Base-by-base conservation (phyloP, 495 filamentous ascomycete species). In the Mytilinidion resinicola region DNA sequence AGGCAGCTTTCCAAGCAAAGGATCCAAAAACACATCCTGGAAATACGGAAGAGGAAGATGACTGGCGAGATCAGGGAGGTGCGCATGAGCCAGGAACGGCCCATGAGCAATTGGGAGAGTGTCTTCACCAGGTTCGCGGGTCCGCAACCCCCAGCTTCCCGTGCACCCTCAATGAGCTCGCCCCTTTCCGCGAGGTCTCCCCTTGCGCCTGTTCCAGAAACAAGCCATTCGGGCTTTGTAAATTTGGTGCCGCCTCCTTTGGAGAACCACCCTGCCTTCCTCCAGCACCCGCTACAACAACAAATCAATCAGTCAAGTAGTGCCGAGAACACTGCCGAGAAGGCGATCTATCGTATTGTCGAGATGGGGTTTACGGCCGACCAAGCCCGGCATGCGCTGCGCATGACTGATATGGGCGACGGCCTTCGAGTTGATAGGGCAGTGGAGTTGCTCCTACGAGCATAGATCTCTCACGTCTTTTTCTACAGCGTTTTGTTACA, bases 331-430 rank as follows among this genome's bases (percentile, higher is more conserved):
- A 65, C 59, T 4, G 66, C 65, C n/a, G 73, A 74, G 3, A 61
- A 61, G 21, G 73, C 73, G 3, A 63, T 76, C 36, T 67, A 61
- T 51, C 64, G 64, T 20, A 73, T 76, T 30, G 69, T 73, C 3
- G 73, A 71, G 21, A 76, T 76, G 73, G 73, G 73, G 0, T 76
- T 75, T 51, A 69, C 71, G 11, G 55, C 63, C 12, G 69, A 66
- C 19, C 56, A 73, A 55, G 73, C 73, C n/a, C 52, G 62, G 41
- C 25, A 61, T 10, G 73, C 73, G 37, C 65, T 76, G 0, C 30
- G 62, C 20, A 64, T 66, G 56, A 75, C 73, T 20, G 73, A 75
- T 57, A 61, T 70, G 52, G 70, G 72, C 3, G 69, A 72, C 57
- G 70, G 70, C n/a, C 51, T 75, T 52, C 50, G 72, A 20, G 65